Percentiles rank a stretch among this genome's conserved stretches.
Conservation (phyloP, 2,329 filamentous ascomycete species). For the Akanthomyces lecanii region DNA sequence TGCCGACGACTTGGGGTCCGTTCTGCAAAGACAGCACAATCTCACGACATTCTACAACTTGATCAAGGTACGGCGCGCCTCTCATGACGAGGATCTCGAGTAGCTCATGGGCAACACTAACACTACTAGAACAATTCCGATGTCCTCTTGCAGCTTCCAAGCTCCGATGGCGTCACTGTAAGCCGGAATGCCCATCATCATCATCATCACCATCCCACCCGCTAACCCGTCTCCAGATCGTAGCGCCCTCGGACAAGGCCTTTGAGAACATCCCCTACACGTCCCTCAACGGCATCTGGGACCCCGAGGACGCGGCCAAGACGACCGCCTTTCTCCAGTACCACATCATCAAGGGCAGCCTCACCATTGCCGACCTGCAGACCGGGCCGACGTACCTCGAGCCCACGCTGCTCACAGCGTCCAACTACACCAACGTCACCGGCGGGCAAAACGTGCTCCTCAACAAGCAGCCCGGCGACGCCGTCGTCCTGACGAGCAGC, state of each 20-base stretch:
- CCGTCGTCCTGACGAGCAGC: conserved; percentile 47
- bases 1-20: conserved; percentile 34
- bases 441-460: conserved; percentile 46
- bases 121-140: conserved; percentile 42
- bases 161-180: conserved; percentile 41
- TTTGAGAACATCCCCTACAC: conserved; percentile 52
- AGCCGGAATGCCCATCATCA: conserved; percentile 19
- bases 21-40: conserved; percentile 37
- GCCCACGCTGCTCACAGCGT: conserved; percentile 39
- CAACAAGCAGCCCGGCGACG: conserved; percentile 39
- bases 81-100: neutral
- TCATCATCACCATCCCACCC: neutral
- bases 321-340: conserved; percentile 53
- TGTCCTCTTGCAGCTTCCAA: conserved; percentile 41
- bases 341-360: conserved; percentile 54
- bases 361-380: conserved; percentile 36
- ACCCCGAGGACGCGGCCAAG: conserved; percentile 40
- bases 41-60: conserved; percentile 42
- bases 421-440: conserved; percentile 45
- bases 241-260: conserved; percentile 55
- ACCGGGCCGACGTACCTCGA: conserved; percentile 36
- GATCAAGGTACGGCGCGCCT: conserved; percentile 33
- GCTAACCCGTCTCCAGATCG: conserved; percentile 34
- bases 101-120: neutral
- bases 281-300: conserved; percentile 44